Evolutionary conservation across 1,139 yeast species (phyloP), one percentile per base, ranked within the genome.

Genomic region (Protomyces arabidopsidicola): DNA sequence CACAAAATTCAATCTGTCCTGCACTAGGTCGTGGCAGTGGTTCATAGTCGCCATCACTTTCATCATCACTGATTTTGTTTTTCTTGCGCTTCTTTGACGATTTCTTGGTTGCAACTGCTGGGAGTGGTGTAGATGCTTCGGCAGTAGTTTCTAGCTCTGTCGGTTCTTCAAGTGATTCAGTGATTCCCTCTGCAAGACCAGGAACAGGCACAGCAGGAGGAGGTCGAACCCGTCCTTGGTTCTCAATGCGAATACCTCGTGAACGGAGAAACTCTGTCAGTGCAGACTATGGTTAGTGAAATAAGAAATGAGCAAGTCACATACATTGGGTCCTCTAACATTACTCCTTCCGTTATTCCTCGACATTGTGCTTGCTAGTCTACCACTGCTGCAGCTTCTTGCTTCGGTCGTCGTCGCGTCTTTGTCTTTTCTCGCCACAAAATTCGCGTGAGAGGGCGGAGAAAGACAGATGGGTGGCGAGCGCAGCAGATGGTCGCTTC

Each of bases 1-100:
- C 73, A 58, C 73, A 71, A 57, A 70, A 70, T 18, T 71, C 73
- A 10, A 69, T 66, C 48, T 68, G 69, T n/a, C 73, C 73, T 1
- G 72, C 69, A 35, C 62, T 63, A 9, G 71, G 68, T n/a, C 71
- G 66, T 24, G 61, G 38, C 18, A 65, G 64, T 16, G 67, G 69
- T 20, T 68, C 71, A 1, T 67, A 72, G 2, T 69, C 72, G 14
- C 66, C 70, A 22, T 64, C 68, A 42, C 63, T 62, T 6, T 53
- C 66, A 16, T 63, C 58, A 14, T 66, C 69, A 65, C 60, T 65
- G 53, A 67, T 67, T 56, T 59, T 10, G 48, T 65, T 54, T 55
- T 64, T 57, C 63, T 65, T 55, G 22, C 55, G 22, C 45, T 52
- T 57, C 52, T 64, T 64, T 3, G 16, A 14, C 3, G 48, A 20